Percentiles rank a stretch among this genome's conserved stretches.
These are phyloP conservation scores for Populus euphratica DNA, from an alignment of 345 rosid genomes.

Conservation along the genomic window DNA sequence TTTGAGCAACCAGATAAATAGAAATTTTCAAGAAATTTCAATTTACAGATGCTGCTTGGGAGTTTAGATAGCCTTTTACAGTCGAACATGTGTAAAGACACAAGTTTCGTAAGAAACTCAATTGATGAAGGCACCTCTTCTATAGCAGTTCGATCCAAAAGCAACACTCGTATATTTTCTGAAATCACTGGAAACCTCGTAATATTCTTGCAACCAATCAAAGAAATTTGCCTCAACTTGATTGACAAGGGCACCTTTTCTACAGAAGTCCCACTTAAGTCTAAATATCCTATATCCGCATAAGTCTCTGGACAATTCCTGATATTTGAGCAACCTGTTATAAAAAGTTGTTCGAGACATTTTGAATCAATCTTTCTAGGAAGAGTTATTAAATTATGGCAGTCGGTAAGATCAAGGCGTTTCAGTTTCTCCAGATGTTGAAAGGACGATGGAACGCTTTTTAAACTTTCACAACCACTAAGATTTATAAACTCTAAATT, in stretches of 20 bases:
- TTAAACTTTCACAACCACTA: constrained; percentile 1
- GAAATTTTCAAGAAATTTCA: neutral
- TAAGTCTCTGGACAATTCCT: neutral
- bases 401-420: neutral
- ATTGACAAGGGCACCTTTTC: too few species aligned
- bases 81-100: neutral
- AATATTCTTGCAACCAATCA: neutral
- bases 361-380: neutral
- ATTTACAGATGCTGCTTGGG: neutral
- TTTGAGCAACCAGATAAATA: neutral
- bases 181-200: neutral
- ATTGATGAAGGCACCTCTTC: neutral
- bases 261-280: too few species aligned
- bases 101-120: neutral
- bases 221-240: too few species aligned
- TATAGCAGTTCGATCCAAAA: neutral
- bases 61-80: neutral
- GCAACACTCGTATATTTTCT: neutral
- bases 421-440: constrained; percentile 6
- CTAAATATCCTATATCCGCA: too few species aligned
- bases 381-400: neutral
- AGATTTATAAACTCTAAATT: constrained; percentile 7
- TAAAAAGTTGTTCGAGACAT: neutral
- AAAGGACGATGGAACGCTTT: neutral
- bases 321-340: neutral